Evolutionary conservation across 2,329 filamentous ascomycete genomes (phyloP), one percentile per base, ranked within the genome.

Genomic region (Alternaria burnsii): DNA sequence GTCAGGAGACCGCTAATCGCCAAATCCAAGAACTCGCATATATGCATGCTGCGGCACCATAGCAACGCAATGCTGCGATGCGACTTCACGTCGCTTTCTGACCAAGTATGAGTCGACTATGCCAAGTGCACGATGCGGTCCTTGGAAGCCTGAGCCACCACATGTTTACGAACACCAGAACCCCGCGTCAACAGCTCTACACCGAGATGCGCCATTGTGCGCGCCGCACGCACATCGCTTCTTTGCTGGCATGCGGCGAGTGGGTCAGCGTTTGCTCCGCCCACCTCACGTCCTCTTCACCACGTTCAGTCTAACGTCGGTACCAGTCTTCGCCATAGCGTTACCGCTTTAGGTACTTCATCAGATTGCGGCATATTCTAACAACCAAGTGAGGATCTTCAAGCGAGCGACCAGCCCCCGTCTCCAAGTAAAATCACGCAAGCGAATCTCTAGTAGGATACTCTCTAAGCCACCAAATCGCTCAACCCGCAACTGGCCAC

Each of bases 401-500:
- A 52, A 52, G 55, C 47, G 41, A 38, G 41, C 48, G 18, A 36
- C 42, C 40, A 56, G 48, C 14, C 22, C 59, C 60, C 30, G 18
- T 61, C 52, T 36, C 54, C 42, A n/a, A 56, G 64, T 46, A 68
- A 47, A 60, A 47, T 64, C 62, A 66, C 46, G 55, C 58, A 67
- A 66, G 53, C 56, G 59, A 44, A 48, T 11, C 50, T 63, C 50
- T 36, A 55, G 53, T 40, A 43, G 38, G 26, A 44, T 51, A 61
- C 62, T 55, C 54, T 66, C 56, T 43, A 58, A 61, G 51, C 53
- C 52, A 57, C 51, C 52, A 55, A 47, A 43, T 42, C 40, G 44
- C 28, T 47, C 28, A 16, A n/a, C 28, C 32, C 12, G 32, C 32
- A 36, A 36, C 32, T 36, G 14, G 32, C 46, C 32, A 55, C 63